A percentile compares a stretch with the other conserved stretches of the same genome.
phyloP scores from a whole-genome alignment of 129 eudicot species.

The Arctium lappa region DNA sequence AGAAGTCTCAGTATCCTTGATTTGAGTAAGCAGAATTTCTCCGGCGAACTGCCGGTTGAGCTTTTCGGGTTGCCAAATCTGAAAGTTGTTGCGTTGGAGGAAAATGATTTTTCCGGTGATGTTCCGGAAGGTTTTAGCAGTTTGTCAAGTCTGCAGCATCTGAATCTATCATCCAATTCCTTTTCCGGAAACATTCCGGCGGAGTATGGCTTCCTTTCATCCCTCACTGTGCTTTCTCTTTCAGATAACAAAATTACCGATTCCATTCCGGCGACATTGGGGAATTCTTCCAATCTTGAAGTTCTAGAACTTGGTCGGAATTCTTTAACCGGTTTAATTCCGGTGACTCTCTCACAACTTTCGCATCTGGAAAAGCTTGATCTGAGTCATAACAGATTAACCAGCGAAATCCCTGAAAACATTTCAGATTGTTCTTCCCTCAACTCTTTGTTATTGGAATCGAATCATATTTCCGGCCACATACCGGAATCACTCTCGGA shows the following conservation, averaged over 20 bases:
- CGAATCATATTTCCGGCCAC: slow-evolving; percentile 54
- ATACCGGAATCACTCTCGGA: slow-evolving; percentile 51
- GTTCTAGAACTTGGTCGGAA: slow-evolving; percentile 60
- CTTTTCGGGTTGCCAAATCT: slow-evolving; percentile 69
- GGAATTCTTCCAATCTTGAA: slow-evolving; percentile 58
- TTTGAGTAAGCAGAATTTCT: slow-evolving; percentile 70
- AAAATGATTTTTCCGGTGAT: slow-evolving; percentile 56
- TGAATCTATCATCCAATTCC: slow-evolving; percentile 64
- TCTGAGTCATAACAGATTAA: slow-evolving; percentile 53
- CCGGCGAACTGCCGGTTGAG: slow-evolving; percentile 69
- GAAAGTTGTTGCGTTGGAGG: slow-evolving; percentile 62
- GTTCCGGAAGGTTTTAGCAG: slow-evolving; percentile 90
- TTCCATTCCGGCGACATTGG: slow-evolving; percentile 49
- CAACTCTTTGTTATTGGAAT: slow-evolving; percentile 41
- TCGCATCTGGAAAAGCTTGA: slow-evolving; percentile 51
- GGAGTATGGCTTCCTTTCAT: slow-evolving; percentile 59
- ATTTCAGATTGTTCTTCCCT: slow-evolving; percentile 47
- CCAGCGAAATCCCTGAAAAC: slow-evolving; percentile 57
- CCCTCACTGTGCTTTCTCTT: slow-evolving; percentile 51
- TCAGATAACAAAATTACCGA: slow-evolving; percentile 45
- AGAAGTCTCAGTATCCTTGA: slow-evolving; percentile 56
- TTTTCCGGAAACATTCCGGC: slow-evolving; percentile 63
- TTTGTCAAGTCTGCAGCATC: slow-evolving; percentile 47
- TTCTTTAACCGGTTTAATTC: slow-evolving; percentile 50
- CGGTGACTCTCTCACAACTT: slow-evolving; percentile 41